phyloP scores from a whole-genome alignment of 2,329 filamentous ascomycete species.

The Penicillium freii region DNA sequence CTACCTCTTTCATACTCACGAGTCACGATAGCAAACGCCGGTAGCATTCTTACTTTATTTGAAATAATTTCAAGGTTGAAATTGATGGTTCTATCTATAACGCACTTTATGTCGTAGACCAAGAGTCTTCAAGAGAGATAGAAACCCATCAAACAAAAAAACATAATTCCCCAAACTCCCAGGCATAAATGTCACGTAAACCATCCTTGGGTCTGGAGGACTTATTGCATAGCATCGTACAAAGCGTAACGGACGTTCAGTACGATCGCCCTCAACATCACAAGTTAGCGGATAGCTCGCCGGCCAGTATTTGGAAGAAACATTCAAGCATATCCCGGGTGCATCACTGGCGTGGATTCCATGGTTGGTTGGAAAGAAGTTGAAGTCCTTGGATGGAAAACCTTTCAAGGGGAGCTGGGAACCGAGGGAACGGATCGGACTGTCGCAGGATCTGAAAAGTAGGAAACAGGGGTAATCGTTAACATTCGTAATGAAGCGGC shows the following conservation, averaged over 20 bases:
- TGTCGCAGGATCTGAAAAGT: conserved; percentile 17
- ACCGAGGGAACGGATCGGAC: conserved; percentile 20
- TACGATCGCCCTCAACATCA: background rate
- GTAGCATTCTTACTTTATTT: background rate
- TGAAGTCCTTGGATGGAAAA: background rate
- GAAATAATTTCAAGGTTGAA: background rate
- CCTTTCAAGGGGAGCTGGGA: conserved; percentile 21
- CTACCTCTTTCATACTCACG: background rate
- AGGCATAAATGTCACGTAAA: conserved; percentile 10
- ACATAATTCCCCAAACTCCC: conserved; percentile 6
- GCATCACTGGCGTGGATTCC: background rate
- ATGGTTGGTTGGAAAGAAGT: conserved; percentile 4
- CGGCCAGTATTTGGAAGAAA: background rate
- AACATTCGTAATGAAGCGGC: conserved; percentile 9
- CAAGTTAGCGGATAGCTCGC: background rate
- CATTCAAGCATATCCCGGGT: background rate
- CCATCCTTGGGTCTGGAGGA: conserved; percentile 3
- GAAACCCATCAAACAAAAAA: conserved; percentile 1
- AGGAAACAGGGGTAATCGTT: conserved; percentile 11
- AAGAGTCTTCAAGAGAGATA: background rate
- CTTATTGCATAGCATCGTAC: conserved; percentile 22
- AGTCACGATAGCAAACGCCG: background rate
- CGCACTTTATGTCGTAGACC: background rate
- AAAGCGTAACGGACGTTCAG: conserved; percentile 18
- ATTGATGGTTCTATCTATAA: conserved; percentile 9